phyloP scores from a whole-genome alignment of 2,329 filamentous ascomycete genomes.

The Chrysoporthe puriensis region DNA sequence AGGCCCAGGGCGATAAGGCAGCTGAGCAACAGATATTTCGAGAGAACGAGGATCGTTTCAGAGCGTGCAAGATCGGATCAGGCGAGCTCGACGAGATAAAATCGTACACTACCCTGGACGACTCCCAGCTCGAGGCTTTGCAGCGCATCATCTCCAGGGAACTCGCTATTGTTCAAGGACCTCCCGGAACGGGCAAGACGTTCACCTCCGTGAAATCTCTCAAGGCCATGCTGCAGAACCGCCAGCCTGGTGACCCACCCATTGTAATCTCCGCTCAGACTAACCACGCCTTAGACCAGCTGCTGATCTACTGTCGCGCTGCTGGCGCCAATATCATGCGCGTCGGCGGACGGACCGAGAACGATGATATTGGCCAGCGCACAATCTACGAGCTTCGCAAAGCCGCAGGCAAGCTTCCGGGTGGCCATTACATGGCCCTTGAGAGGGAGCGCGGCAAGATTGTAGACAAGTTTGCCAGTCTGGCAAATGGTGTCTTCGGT shows the following conservation, averaged over 20 bases:
- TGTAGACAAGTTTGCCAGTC: constrained; percentile 42
- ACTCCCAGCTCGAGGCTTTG: constrained; percentile 71
- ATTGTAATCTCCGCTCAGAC: constrained; percentile 85
- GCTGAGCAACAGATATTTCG: constrained; percentile 5
- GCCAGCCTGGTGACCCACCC: constrained; percentile 59
- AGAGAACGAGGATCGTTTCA: constrained; percentile 22
- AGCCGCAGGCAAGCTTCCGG: constrained; percentile 30
- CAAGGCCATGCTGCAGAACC: constrained; percentile 65
- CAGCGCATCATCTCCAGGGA: constrained; percentile 71
- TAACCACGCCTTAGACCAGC: constrained; percentile 87
- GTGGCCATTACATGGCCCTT: constrained; percentile 32
- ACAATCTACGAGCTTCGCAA: constrained; percentile 67
- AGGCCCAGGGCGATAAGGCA: constrained; percentile 5
- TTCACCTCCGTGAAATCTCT: constrained; percentile 77
- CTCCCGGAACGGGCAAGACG: constrained; percentile 77
- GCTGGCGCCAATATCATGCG: constrained; percentile 59
- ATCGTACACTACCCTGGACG: constrained; percentile 57
- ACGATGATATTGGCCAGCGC: constrained; percentile 64
- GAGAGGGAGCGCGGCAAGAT: constrained; percentile 37
- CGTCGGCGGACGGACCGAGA: constrained; percentile 69
- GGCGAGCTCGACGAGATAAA: constrained; percentile 31
- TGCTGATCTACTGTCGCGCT: constrained; percentile 65
- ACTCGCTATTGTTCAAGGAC: constrained; percentile 80
- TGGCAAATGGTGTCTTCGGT: constrained; percentile 46
- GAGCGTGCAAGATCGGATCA: constrained; percentile 30